phyloP scores from a whole-genome alignment of 352 stramenopile species.

The Globisporangium cederbergense region DNA sequence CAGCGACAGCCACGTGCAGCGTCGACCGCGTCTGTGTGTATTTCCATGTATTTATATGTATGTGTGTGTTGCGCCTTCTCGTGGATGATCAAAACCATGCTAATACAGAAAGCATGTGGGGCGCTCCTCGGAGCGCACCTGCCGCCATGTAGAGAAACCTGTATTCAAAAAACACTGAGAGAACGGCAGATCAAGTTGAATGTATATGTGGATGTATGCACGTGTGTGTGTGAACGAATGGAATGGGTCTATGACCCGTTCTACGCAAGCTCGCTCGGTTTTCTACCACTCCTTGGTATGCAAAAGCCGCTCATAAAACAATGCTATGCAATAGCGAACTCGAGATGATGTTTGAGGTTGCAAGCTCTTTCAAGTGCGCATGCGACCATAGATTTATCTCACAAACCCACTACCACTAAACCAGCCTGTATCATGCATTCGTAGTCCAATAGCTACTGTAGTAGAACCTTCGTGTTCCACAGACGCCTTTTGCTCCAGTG shows the following conservation, averaged over 20 bases:
- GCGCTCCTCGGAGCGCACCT: slow-evolving; percentile 14
- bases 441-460: not conserved
- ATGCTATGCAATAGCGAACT: slow-evolving; percentile 39
- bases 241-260: not conserved
- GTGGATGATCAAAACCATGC: slow-evolving; percentile 68
- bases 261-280: slow-evolving; percentile 67
- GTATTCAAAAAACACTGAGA: slow-evolving; percentile 84
- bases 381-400: slow-evolving; percentile 71
- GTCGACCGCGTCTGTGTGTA: not conserved
- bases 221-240: not conserved
- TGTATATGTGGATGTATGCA: slow-evolving; percentile 4
- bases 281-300: slow-evolving; percentile 33
- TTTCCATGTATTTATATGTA: slow-evolving; percentile 3
- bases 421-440: not conserved
- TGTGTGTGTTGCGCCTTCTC: slow-evolving; percentile 29
- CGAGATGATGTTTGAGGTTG: slow-evolving; percentile 77
- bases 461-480: not conserved
- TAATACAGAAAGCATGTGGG: slow-evolving; percentile 60
- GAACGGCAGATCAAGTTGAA: slow-evolving; percentile 21
- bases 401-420: slow-evolving; percentile 26
- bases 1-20: no score
- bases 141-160: slow-evolving; percentile 50
- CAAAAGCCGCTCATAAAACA: slow-evolving; percentile 48
- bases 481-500: no score
- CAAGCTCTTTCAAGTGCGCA: slow-evolving; percentile 53